Conservation (phyloP, 2,329 filamentous ascomycete species). For the Cercospora sp. region DNA sequence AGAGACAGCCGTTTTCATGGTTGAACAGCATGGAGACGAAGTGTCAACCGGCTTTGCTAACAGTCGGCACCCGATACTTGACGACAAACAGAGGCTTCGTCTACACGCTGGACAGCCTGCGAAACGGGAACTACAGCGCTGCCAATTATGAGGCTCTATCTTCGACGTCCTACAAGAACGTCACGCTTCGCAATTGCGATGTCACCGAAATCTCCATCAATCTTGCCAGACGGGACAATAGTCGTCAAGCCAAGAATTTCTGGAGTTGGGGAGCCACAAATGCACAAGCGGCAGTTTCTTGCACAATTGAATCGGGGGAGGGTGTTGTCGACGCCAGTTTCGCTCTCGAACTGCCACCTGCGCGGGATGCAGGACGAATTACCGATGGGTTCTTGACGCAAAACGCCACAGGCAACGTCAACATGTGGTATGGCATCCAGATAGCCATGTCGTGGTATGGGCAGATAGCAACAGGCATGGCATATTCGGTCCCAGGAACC, state of each 20-base stretch:
- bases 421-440: constrained; percentile 8
- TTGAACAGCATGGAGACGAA: constrained; percentile 12
- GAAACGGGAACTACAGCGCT: background rate
- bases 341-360: background rate
- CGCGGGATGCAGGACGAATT: background rate
- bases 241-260: constrained; percentile 1
- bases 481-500: constrained; percentile 7
- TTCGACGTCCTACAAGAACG: constrained; percentile 8
- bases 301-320: background rate
- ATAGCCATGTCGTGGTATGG: constrained; percentile 10
- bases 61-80: constrained; percentile 11
- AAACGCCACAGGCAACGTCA: background rate
- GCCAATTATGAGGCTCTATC: constrained; percentile 8
- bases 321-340: background rate
- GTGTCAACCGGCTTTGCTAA: constrained; percentile 13
- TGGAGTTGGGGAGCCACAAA: constrained; percentile 15
- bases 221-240: constrained; percentile 6
- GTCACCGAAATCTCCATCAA: constrained; percentile 12
- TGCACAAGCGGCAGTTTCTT: constrained; percentile 3
- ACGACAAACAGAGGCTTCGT: constrained; percentile 13
- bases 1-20: constrained; percentile 16
- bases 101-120: constrained; percentile 11
- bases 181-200: constrained; percentile 7
- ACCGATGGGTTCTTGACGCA: constrained; percentile 3
- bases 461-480: constrained; percentile 7